A percentile compares a stretch with the other conserved stretches of the same genome.
Conservation (phyloP, 1,284 basidiomycete species). For the Cutaneotrichosporon dermatis region DNA sequence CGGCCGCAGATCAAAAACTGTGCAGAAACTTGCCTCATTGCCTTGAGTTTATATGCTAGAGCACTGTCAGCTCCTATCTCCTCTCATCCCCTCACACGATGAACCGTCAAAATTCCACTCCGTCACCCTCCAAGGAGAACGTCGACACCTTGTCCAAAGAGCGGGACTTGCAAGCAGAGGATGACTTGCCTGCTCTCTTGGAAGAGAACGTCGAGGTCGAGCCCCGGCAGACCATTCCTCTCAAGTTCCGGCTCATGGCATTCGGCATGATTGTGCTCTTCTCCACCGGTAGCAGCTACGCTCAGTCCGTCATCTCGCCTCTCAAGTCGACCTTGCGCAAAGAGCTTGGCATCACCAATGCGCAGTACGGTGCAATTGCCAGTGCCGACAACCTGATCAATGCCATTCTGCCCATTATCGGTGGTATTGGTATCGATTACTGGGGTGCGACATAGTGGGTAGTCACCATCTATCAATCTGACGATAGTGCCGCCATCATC, state of each 20-base stretch:
- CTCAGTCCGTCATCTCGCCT: constrained; percentile 34
- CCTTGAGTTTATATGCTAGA: no score
- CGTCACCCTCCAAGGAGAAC: no score
- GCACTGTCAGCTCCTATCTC: no score
- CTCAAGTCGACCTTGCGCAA: constrained; percentile 44
- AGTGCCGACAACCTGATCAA: constrained; percentile 48
- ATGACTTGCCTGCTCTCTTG: no score
- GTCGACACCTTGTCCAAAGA: no score
- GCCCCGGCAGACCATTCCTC: background rate
- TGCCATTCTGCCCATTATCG: constrained; percentile 49
- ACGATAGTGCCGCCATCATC: constrained; percentile 7
- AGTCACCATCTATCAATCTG: no score
- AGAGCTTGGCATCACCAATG: constrained; percentile 42
- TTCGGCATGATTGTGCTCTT: constrained; percentile 36
- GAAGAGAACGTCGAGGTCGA: no score
- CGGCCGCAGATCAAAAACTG: no score
- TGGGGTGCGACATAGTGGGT: constrained; percentile 35
- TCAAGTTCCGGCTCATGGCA: constrained; percentile 18
- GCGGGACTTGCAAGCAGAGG: no score
- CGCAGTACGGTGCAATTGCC: constrained; percentile 47
- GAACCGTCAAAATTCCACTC: no score
- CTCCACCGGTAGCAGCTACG: constrained; percentile 31
- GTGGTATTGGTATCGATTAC: constrained; percentile 50
- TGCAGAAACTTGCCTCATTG: no score
- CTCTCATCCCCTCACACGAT: no score